A percentile compares a stretch with the other conserved stretches of the same genome.
phyloP scores from a whole-genome alignment of 345 rosid genomes.

The Chamaenerion angustifolium region DNA sequence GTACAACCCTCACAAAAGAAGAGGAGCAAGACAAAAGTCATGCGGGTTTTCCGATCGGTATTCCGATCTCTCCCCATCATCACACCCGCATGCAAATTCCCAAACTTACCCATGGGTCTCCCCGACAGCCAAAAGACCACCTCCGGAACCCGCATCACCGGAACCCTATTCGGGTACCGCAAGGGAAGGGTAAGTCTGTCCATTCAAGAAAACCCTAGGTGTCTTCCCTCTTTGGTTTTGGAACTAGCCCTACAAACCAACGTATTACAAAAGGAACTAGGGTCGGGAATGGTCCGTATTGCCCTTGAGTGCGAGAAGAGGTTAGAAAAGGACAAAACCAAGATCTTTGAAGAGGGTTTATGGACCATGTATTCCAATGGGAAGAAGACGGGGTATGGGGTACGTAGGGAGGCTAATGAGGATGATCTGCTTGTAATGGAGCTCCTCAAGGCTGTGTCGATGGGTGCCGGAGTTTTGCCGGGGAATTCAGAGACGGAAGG shows the following conservation, averaged over 20 bases:
- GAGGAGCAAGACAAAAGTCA: conserved; percentile 28
- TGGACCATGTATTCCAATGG: conserved; percentile 29
- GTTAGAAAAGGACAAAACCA: conserved; percentile 11
- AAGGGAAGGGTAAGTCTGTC: conserved; percentile 28
- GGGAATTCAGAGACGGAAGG: conserved; percentile 52
- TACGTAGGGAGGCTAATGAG: conserved; percentile 48
- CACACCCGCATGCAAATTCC: conserved; percentile 34
- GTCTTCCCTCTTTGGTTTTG: conserved; percentile 22
- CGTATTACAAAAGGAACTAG: conserved; percentile 26
- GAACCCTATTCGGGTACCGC: conserved; percentile 36
- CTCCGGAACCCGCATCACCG: conserved; percentile 19
- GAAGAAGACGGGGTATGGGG: conserved; percentile 42
- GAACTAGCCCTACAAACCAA: conserved; percentile 33
- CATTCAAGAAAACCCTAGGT: conserved; percentile 26
- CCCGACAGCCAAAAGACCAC: conserved; percentile 12
- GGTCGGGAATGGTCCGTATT: conserved; percentile 28
- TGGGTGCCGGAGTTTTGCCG: conserved; percentile 86
- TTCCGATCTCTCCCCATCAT: conserved; percentile 65
- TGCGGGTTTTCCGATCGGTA: conserved; percentile 62
- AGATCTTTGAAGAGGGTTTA: conserved; percentile 15
- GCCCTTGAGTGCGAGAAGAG: conserved; percentile 35
- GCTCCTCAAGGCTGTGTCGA: conserved; percentile 54
- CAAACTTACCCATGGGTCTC: conserved; percentile 15
- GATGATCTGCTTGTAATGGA: conserved; percentile 77
- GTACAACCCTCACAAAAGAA: conserved; percentile 54